Evolutionary conservation across 2,329 filamentous ascomycete genomes (phyloP).

Genomic region (Fusarium liriodendri): DNA sequence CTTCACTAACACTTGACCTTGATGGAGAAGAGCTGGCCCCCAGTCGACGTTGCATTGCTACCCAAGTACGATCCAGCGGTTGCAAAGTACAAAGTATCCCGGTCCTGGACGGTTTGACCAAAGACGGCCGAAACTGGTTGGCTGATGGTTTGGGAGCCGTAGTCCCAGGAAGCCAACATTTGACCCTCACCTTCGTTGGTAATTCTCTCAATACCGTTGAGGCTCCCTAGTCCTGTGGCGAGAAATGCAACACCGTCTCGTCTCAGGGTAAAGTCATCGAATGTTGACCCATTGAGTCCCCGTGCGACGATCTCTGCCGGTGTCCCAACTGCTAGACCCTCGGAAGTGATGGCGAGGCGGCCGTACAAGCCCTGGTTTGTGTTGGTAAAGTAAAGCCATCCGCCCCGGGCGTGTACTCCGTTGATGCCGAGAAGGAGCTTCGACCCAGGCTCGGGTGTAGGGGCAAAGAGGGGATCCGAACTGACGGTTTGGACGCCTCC

Average conservation of each 20-base stretch:
- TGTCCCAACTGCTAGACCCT: not conserved
- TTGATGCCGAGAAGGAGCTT: not conserved
- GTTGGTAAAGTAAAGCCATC: slow-evolving; percentile 7
- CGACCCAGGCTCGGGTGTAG: not conserved
- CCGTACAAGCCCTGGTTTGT: slow-evolving; percentile 1
- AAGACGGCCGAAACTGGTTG: not conserved
- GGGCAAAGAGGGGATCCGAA: not conserved
- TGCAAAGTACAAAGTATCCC: not conserved
- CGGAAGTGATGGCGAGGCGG: not conserved
- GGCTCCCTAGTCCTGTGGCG: not conserved
- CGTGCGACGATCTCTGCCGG: not conserved
- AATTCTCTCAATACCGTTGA: not conserved
- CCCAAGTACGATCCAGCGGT: not conserved
- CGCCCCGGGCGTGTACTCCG: not conserved
- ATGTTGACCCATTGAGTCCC: not conserved
- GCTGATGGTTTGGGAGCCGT: not conserved
- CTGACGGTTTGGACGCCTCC: not conserved
- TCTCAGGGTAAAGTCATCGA: not conserved
- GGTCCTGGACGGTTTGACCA: not conserved
- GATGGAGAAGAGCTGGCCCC: not conserved
- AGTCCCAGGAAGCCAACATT: not conserved
- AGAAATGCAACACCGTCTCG: not conserved
- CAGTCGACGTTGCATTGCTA: not conserved
- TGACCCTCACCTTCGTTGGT: not conserved
- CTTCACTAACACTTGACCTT: not conserved